Conservation (phyloP, 2,329 filamentous ascomycete genomes). For the Xylariomycetidae sp. region DNA sequence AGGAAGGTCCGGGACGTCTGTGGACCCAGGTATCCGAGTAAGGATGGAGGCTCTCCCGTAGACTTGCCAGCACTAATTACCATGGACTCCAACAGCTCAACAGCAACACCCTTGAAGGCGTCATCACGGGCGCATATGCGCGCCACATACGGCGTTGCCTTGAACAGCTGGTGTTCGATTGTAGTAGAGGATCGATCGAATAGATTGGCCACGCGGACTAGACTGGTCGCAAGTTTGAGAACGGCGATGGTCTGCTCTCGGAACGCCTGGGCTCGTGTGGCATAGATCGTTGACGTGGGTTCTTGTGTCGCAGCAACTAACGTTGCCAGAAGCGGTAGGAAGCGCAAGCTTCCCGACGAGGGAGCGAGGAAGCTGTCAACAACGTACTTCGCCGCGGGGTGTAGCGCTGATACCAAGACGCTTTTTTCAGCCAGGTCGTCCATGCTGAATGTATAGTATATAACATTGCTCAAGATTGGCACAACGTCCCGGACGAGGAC, state of each 20-base stretch:
- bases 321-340: slow-evolving; percentile 69
- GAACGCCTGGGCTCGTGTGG: slow-evolving; percentile 47
- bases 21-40: slow-evolving; percentile 84
- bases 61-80: slow-evolving; percentile 63
- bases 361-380: slow-evolving; percentile 69
- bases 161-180: slow-evolving; percentile 75
- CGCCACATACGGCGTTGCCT: slow-evolving; percentile 68
- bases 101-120: slow-evolving; percentile 57
- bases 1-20: slow-evolving; percentile 81
- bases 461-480: slow-evolving; percentile 62
- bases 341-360: slow-evolving; percentile 62
- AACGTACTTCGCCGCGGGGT: slow-evolving; percentile 68
- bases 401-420: slow-evolving; percentile 55
- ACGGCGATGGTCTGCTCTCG: slow-evolving; percentile 58
- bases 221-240: slow-evolving; percentile 58
- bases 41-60: slow-evolving; percentile 75
- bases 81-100: slow-evolving; percentile 66
- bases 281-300: slow-evolving; percentile 57
- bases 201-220: slow-evolving; percentile 65
- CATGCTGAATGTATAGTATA: slow-evolving; percentile 69
- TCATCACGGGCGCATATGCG: slow-evolving; percentile 68
- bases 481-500: slow-evolving; percentile 64
- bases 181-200: slow-evolving; percentile 57
- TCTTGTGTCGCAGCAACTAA: slow-evolving; percentile 57
- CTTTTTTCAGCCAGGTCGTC: slow-evolving; percentile 50